Percentiles rank a stretch among this genome's conserved stretches.
Conservation (phyloP, 257 asterid genomes). For the Plectranthus barbatus region DNA sequence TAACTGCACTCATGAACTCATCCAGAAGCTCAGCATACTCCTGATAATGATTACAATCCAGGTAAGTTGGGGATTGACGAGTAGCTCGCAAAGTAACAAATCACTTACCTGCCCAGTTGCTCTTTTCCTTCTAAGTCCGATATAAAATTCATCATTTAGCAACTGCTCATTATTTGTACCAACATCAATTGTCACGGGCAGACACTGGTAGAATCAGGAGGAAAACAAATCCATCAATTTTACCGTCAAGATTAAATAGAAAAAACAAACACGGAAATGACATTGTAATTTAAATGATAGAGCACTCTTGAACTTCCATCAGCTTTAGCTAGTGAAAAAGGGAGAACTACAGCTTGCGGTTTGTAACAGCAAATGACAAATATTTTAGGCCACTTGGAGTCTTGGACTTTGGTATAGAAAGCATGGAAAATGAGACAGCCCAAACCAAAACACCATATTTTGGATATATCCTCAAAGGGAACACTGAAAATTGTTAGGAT, state of each 20-base stretch:
- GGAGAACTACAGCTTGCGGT: neutral
- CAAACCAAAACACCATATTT: neutral
- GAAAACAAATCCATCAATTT: neutral
- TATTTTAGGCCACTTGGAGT: neutral
- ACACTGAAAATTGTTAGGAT: neutral
- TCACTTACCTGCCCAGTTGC: slow-evolving; percentile 68
- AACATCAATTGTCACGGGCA: slow-evolving; percentile 81
- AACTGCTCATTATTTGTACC: slow-evolving; percentile 74
- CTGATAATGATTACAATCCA: slow-evolving; percentile 25
- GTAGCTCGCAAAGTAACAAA: slow-evolving; percentile 1
- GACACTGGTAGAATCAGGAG: slow-evolving; percentile 35
- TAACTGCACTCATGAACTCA: slow-evolving; percentile 77
- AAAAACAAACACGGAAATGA: slow-evolving; percentile 2
- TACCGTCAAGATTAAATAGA: neutral
- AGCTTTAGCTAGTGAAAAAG: neutral
- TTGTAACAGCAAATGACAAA: neutral
- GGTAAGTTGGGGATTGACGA: neutral
- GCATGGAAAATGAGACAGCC: neutral
- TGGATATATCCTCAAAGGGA: neutral
- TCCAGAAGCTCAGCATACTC: slow-evolving; percentile 71
- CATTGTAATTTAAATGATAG: neutral
- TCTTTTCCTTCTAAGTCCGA: slow-evolving; percentile 61
- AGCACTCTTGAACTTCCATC: neutral
- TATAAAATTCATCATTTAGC: slow-evolving; percentile 62
- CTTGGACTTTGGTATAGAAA: neutral